Evolutionary conservation across 768 basidiomycete species (phyloP), one percentile per base, ranked within the genome.

Genomic region (Sarcodon sp.): DNA sequence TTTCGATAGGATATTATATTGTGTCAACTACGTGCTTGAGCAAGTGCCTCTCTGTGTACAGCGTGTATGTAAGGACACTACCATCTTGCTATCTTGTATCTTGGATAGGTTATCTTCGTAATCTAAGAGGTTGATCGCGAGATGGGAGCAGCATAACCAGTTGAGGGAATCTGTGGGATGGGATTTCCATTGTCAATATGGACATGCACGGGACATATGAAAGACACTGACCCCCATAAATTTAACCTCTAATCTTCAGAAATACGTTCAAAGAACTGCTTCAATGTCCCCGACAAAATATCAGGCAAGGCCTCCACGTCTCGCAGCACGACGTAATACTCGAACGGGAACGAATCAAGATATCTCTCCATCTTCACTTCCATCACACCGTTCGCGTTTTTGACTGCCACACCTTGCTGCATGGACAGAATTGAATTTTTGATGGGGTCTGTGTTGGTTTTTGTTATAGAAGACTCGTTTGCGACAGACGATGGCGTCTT

Each of bases 341-440:
- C 90, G 66, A 98, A 98, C 0, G 96, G 96, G 75, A 98, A 97
- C 3, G 89, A 82, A 60, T 97, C 94, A 55, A 97, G 66, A 61
- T 99, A 98, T 44, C 89, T 78, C 56, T 84, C 74, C 66, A 94
- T 75, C 58, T 87, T 78, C 50, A 99, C 66, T 63, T 96, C 87
- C 82, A 91, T 84, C 47, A 71, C 69, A 7, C 90, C 90, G 52
- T 79, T 75, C 6, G 86, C 77, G 47, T 73, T 77, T 64, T 83
- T 87, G 70, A 90, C 94, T 39, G 86, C 81, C 3, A 84, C 92
- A 2, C 39, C 39, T 55, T 87, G 87, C 53, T 91, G 87, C 83
- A 97, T 93, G 6, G 85, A 79, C 50, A 99, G 68, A 55, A 99
- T 96, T 7, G 94, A 96, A 49, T 79, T 77, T 45, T 79, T 72